These are phyloP conservation scores for Arabidopsis suecica DNA, from an alignment of 345 rosid genomes.

Conservation along the genomic window DNA sequence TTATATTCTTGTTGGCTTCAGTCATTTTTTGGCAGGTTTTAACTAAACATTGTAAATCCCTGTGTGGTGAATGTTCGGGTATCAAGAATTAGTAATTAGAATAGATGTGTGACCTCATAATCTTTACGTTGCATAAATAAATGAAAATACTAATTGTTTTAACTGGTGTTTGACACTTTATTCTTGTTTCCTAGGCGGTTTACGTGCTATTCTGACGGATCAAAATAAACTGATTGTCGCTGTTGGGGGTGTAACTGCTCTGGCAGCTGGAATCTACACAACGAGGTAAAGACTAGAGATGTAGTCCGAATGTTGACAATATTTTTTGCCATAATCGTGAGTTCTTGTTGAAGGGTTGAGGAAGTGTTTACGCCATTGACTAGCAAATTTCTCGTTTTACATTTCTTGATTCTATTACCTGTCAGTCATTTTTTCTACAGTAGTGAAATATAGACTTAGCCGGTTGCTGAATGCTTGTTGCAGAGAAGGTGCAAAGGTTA, in stretches of 20 bases:
- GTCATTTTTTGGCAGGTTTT: not conserved
- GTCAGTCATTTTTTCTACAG: not conserved
- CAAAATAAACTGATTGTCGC: constrained; percentile 94
- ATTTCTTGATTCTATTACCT: constrained; percentile 14
- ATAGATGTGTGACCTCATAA: constrained; percentile 11
- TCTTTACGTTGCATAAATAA: constrained; percentile 9
- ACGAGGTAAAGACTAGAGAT: constrained; percentile 65
- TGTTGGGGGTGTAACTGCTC: constrained; percentile 97
- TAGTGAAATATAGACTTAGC: not conserved
- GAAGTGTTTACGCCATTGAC: not conserved
- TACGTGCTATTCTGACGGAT: constrained; percentile 91
- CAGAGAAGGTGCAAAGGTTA: constrained; percentile 98
- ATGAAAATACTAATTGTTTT: constrained; percentile 9
- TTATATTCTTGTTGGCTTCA: not conserved
- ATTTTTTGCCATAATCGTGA: not conserved
- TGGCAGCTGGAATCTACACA: constrained; percentile 96
- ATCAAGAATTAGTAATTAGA: constrained; percentile 8
- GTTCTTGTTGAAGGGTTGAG: constrained; percentile 18
- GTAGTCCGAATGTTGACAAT: not conserved
- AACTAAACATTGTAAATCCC: constrained; percentile 9
- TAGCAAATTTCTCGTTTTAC: constrained; percentile 21
- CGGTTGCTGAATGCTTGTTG: constrained; percentile 29
- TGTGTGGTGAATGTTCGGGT: not conserved
- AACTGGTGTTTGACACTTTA: constrained; percentile 31
- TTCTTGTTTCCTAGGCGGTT: constrained; percentile 67